Evolutionary conservation across 257 asterid species (phyloP).

Genomic region (Solanum lycopersicoides): DNA sequence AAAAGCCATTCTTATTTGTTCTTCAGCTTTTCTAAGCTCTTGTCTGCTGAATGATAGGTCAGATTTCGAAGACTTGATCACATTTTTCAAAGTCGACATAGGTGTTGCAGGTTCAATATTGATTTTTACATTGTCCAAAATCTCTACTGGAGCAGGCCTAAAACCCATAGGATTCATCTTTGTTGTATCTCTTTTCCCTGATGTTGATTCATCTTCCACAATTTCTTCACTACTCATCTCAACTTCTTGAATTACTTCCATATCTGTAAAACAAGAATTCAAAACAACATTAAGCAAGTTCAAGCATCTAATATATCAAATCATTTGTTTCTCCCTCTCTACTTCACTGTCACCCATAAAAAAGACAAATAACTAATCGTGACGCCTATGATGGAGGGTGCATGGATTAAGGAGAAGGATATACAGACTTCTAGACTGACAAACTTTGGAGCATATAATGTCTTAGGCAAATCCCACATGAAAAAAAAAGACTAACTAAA

Average conservation of each 20-base stretch:
- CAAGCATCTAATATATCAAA: background rate
- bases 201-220: background rate
- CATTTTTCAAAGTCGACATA: slow-evolving; percentile 41
- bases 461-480: background rate
- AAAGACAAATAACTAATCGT: background rate
- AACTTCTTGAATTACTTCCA: slow-evolving; percentile 60
- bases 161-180: slow-evolving; percentile 4
- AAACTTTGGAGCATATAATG: background rate
- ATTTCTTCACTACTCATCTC: slow-evolving; percentile 37
- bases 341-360: background rate
- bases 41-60: slow-evolving; percentile 46
- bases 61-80: slow-evolving; percentile 24
- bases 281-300: background rate
- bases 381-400: background rate
- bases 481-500: background rate
- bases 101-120: slow-evolving; percentile 69
- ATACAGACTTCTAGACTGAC: background rate
- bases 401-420: background rate
- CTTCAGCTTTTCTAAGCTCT: slow-evolving; percentile 62
- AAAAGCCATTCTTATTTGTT: slow-evolving; percentile 45
- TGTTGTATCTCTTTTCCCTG: background rate
- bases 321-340: background rate
- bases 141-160: slow-evolving; percentile 37
- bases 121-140: slow-evolving; percentile 58
- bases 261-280: slow-evolving; percentile 3